Conservation (phyloP, 148 eudicot genomes). For the Selenicereus undatus region DNA sequence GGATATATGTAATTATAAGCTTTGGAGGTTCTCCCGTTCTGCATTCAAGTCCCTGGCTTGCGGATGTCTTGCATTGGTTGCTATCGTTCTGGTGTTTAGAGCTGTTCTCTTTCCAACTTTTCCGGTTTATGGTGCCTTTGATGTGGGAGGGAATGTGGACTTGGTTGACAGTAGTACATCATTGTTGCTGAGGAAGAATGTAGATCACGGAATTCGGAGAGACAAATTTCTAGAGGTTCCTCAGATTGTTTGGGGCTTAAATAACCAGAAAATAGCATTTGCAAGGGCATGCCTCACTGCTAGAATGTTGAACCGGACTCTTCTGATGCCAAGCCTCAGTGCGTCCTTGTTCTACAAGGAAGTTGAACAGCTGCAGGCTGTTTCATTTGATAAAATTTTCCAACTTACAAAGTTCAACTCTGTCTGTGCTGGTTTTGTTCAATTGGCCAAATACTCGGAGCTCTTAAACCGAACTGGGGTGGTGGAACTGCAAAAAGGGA, state of each 20-base stretch:
- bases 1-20: slow-evolving; percentile 39
- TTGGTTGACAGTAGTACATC: slow-evolving; percentile 16
- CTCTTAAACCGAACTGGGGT: slow-evolving; percentile 41
- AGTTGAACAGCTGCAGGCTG: slow-evolving; percentile 60
- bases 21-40: slow-evolving; percentile 35
- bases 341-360: slow-evolving; percentile 95
- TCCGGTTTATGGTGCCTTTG: slow-evolving; percentile 27
- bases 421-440: slow-evolving; percentile 73
- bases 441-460: slow-evolving; percentile 55
- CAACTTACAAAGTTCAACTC: slow-evolving; percentile 62
- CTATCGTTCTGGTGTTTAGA: slow-evolving; percentile 41
- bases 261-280: slow-evolving; percentile 95
- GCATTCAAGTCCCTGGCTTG: slow-evolving; percentile 45
- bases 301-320: slow-evolving; percentile 68
- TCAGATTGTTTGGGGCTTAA: slow-evolving; percentile 93
- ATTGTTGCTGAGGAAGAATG: not conserved
- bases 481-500: slow-evolving; percentile 69
- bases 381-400: slow-evolving; percentile 81
- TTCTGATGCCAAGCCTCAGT: slow-evolving; percentile 89
- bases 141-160: slow-evolving; percentile 22
- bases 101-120: slow-evolving; percentile 38
- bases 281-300: slow-evolving; percentile 93
- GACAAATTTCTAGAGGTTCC: slow-evolving; percentile 82
- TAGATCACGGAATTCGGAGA: slow-evolving; percentile 26
- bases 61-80: slow-evolving; percentile 53